Conservation (phyloP, 2,329 filamentous ascomycete species). For the Fusarium udum region DNA sequence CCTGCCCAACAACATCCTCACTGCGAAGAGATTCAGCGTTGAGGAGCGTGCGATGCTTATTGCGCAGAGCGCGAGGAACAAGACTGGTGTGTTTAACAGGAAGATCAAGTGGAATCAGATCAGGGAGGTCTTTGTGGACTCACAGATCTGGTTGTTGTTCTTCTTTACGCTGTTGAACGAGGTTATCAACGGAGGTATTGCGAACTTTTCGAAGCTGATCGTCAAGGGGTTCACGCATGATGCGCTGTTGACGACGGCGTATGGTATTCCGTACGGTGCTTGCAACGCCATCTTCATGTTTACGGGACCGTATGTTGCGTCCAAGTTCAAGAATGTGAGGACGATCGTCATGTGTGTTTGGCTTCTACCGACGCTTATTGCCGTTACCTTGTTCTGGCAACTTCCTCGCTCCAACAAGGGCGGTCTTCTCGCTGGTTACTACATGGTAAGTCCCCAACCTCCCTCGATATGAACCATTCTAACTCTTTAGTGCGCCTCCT, state of each 20-base stretch:
- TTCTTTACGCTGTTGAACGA: conserved; percentile 66
- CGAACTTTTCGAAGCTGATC: conserved; percentile 65
- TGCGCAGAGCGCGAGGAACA: conserved; percentile 65
- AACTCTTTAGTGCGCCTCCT: conserved; percentile 49
- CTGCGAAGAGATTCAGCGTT: conserved; percentile 41
- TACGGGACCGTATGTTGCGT: conserved; percentile 61
- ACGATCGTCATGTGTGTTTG: conserved; percentile 63
- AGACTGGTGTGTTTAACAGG: conserved; percentile 58
- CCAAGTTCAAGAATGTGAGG: conserved; percentile 59
- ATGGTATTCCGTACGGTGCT: conserved; percentile 64
- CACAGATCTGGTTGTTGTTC: conserved; percentile 62
- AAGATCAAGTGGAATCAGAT: conserved; percentile 61
- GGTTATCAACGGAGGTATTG: conserved; percentile 62
- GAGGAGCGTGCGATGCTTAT: conserved; percentile 59
- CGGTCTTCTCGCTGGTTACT: conserved; percentile 62
- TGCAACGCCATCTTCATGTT: conserved; percentile 65
- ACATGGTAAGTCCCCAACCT: conserved; percentile 48
- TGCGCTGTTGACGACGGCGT: conserved; percentile 54
- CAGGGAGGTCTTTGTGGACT: conserved; percentile 58
- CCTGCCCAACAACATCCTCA: conserved; percentile 59
- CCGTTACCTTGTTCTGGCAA: conserved; percentile 60
- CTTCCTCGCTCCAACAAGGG: conserved; percentile 53
- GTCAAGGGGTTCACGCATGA: conserved; percentile 58
- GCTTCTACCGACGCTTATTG: conserved; percentile 61
- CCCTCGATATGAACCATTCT: fast-evolving